phyloP scores from a whole-genome alignment of 2,329 filamentous ascomycete genomes.

The Penicillium brevicompactum region DNA sequence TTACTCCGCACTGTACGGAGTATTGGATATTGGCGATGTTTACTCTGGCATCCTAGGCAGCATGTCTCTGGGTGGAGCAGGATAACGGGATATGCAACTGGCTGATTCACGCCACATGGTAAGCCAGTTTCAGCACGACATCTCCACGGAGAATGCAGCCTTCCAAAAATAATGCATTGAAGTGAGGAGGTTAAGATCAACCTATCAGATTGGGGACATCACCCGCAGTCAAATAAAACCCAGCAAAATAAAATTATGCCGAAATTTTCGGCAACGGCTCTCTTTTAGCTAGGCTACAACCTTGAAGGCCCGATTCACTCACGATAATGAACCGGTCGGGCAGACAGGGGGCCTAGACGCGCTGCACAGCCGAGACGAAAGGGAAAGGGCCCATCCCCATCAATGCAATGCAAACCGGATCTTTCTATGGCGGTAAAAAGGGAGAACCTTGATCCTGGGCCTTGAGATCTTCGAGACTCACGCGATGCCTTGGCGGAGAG shows the following conservation, averaged over 20 bases:
- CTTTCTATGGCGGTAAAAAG: neutral
- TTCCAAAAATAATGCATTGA: neutral
- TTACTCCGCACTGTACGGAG: neutral
- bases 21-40: neutral
- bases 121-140: neutral
- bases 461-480: neutral
- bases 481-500: slow-evolving; percentile 1
- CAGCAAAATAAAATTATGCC: neutral
- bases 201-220: neutral
- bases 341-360: neutral
- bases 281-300: neutral
- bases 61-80: neutral
- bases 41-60: neutral
- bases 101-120: neutral
- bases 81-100: neutral
- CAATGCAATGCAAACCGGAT: neutral
- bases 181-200: neutral
- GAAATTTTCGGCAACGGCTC: neutral
- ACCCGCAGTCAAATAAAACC: neutral
- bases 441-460: neutral
- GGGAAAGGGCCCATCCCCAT: neutral
- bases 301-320: neutral
- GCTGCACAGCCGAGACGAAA: neutral
- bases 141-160: neutral
- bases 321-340: neutral